These are phyloP conservation scores for Lantana camara DNA, from an alignment of 257 asterid species.

Conservation along the genomic window DNA sequence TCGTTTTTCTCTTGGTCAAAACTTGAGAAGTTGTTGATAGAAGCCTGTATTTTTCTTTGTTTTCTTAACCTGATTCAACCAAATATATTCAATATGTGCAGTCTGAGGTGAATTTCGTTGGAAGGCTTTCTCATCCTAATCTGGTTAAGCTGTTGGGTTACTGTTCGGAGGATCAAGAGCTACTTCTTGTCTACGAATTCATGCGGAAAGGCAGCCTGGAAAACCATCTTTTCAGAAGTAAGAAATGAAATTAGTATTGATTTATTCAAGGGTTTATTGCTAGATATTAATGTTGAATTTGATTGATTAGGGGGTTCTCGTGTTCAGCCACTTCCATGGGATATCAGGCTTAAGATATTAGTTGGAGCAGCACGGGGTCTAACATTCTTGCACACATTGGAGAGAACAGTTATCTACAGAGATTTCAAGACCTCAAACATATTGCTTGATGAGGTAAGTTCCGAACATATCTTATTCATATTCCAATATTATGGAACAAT, in stretches of 20 bases:
- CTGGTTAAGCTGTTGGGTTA: slow-evolving; percentile 85
- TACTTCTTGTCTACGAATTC: slow-evolving; percentile 82
- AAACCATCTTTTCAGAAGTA: slow-evolving; percentile 94
- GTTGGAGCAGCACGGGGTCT: slow-evolving; percentile 57
- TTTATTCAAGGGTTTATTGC: too few relatives aligned
- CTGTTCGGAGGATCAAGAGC: slow-evolving; percentile 74
- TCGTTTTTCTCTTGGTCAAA: too few relatives aligned
- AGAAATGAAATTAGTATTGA: slow-evolving; percentile 20
- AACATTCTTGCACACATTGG: slow-evolving; percentile 51
- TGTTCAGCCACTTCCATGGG: slow-evolving; percentile 57
- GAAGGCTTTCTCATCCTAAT: slow-evolving; percentile 78
- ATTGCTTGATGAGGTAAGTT: slow-evolving; percentile 53
- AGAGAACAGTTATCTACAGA: slow-evolving; percentile 46
- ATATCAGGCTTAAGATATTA: slow-evolving; percentile 49
- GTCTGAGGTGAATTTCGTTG: slow-evolving; percentile 89
- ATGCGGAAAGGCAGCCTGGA: slow-evolving; percentile 97
- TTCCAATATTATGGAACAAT: too few relatives aligned
- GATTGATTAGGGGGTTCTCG: slow-evolving; percentile 45
- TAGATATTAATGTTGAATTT: background rate
- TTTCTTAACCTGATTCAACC: too few relatives aligned
- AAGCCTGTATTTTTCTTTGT: too few relatives aligned
- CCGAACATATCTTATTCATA: too few relatives aligned
- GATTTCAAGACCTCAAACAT: slow-evolving; percentile 63
- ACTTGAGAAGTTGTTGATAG: too few relatives aligned
- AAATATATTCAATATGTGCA: slow-evolving; percentile 27